These are phyloP conservation scores for Metschnikowia anglica DNA, from an alignment of 805 yeast species.

Conservation along the genomic window DNA sequence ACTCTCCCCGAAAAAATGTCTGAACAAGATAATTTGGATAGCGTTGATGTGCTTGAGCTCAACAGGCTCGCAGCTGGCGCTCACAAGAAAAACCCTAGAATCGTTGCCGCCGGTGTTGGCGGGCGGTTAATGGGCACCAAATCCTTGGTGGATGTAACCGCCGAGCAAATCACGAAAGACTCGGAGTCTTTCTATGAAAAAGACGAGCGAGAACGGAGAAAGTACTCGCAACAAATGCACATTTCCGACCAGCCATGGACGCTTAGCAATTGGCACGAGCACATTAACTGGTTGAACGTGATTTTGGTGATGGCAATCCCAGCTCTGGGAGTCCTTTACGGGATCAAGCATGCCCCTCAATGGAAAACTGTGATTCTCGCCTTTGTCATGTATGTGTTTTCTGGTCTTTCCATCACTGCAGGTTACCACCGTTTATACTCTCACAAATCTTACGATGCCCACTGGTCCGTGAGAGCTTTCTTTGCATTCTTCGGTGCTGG, in stretches of 20 bases:
- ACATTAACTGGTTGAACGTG: slow-evolving; percentile 76
- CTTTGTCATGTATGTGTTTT: slow-evolving; percentile 50
- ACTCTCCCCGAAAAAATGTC: too few relatives aligned
- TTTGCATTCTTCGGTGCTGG: slow-evolving; percentile 81
- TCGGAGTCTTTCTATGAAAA: slow-evolving; percentile 40
- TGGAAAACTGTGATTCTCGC: slow-evolving; percentile 54
- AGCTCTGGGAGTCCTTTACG: slow-evolving; percentile 46
- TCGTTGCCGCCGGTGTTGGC: slow-evolving; percentile 75
- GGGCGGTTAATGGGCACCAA: slow-evolving; percentile 83
- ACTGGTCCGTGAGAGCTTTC: slow-evolving; percentile 57
- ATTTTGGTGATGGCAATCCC: slow-evolving; percentile 65
- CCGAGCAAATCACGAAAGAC: slow-evolving; percentile 57
- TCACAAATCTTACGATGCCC: slow-evolving; percentile 70
- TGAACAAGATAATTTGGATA: slow-evolving; percentile 23
- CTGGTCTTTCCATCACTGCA: slow-evolving; percentile 78
- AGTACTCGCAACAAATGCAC: slow-evolving; percentile 47
- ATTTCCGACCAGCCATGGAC: slow-evolving; percentile 84
- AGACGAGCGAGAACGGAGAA: slow-evolving; percentile 39
- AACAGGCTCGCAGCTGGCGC: slow-evolving; percentile 83
- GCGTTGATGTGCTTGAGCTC: slow-evolving; percentile 64
- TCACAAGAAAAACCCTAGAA: slow-evolving; percentile 64
- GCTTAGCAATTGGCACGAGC: slow-evolving; percentile 63
- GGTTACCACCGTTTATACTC: slow-evolving; percentile 83
- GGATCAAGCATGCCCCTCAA: slow-evolving; percentile 49
- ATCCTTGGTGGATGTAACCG: slow-evolving; percentile 64